Evolutionary conservation across 2,329 filamentous ascomycete genomes (phyloP).

Genomic region (Epichloe festucae): DNA sequence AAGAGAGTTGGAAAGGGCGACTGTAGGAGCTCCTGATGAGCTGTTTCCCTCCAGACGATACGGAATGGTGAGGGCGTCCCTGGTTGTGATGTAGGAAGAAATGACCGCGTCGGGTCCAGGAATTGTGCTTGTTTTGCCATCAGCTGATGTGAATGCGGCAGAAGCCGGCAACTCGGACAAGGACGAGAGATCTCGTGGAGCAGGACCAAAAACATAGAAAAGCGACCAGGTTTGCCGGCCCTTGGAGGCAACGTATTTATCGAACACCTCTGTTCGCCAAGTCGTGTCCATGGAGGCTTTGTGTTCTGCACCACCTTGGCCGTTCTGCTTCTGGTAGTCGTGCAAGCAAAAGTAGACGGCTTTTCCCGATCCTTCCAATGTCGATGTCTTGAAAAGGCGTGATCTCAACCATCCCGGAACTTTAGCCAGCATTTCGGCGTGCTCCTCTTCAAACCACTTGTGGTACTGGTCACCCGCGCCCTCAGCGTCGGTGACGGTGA

Average conservation of each 20-base stretch:
- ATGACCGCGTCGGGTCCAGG: slow-evolving; percentile 41
- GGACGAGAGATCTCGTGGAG: slow-evolving; percentile 52
- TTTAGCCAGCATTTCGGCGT: slow-evolving; percentile 56
- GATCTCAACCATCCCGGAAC: slow-evolving; percentile 70
- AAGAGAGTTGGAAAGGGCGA: slow-evolving; percentile 71
- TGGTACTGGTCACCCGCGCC: slow-evolving; percentile 39
- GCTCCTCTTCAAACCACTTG: slow-evolving; percentile 65
- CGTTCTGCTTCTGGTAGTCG: slow-evolving; percentile 57
- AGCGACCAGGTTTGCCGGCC: slow-evolving; percentile 52
- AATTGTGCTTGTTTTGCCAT: slow-evolving; percentile 42
- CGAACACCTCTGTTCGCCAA: slow-evolving; percentile 46
- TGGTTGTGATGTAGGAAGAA: slow-evolving; percentile 53
- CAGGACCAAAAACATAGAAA: slow-evolving; percentile 70
- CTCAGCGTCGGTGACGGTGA: slow-evolving; percentile 39
- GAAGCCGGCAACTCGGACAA: slow-evolving; percentile 36
- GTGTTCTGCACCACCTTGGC: slow-evolving; percentile 51
- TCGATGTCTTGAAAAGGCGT: slow-evolving; percentile 54
- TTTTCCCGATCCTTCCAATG: slow-evolving; percentile 41
- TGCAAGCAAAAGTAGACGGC: slow-evolving; percentile 52
- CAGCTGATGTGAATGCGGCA: slow-evolving; percentile 39
- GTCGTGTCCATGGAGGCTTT: slow-evolving; percentile 49
- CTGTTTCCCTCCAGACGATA: slow-evolving; percentile 66
- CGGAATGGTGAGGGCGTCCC: slow-evolving; percentile 54
- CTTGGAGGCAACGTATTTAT: slow-evolving; percentile 43
- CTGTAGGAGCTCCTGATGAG: slow-evolving; percentile 51